A percentile compares a stretch with the other conserved stretches of the same genome.
Conservation (phyloP, 768 basidiomycete genomes). For the Trametopsis cervina region DNA sequence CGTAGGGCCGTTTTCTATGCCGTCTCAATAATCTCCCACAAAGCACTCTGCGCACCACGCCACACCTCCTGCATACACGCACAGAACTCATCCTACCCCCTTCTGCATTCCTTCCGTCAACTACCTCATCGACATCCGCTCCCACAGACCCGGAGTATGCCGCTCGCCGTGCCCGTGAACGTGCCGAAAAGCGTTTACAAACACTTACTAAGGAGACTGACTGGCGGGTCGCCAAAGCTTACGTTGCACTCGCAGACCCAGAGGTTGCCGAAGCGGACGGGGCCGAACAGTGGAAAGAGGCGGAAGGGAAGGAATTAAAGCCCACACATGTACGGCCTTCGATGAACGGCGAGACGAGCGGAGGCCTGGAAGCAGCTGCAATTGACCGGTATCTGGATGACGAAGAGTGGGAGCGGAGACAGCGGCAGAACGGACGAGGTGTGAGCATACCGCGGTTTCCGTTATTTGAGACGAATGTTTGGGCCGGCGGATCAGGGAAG, state of each 20-base stretch:
- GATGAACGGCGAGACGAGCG: not conserved
- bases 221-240: slow-evolving; percentile 57
- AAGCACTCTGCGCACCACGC: slow-evolving; percentile 61
- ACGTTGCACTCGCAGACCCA: slow-evolving; percentile 57
- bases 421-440: slow-evolving; percentile 27
- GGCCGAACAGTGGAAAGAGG: slow-evolving; percentile 11
- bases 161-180: slow-evolving; percentile 38
- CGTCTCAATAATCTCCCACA: slow-evolving; percentile 58
- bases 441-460: slow-evolving; percentile 21
- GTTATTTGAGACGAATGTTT: not conserved
- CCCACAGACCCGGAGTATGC: slow-evolving; percentile 31
- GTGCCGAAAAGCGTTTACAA: slow-evolving; percentile 41
- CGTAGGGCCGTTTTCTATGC: slow-evolving; percentile 53
- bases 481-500: not conserved
- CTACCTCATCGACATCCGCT: slow-evolving; percentile 18
- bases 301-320: not conserved
- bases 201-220: slow-evolving; percentile 62
- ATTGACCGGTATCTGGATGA: slow-evolving; percentile 60
- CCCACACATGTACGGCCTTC: not conserved
- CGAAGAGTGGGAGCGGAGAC: slow-evolving; percentile 53
- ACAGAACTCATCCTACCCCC: slow-evolving; percentile 48
- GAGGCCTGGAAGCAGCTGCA: slow-evolving; percentile 40
- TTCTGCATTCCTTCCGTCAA: slow-evolving; percentile 23
- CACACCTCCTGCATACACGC: slow-evolving; percentile 69
- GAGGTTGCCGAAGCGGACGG: slow-evolving; percentile 18